Evolutionary conservation across 2,329 filamentous ascomycete genomes (phyloP), one percentile per base, ranked within the genome.

Genomic region (Verticillium nonalfalfae): DNA sequence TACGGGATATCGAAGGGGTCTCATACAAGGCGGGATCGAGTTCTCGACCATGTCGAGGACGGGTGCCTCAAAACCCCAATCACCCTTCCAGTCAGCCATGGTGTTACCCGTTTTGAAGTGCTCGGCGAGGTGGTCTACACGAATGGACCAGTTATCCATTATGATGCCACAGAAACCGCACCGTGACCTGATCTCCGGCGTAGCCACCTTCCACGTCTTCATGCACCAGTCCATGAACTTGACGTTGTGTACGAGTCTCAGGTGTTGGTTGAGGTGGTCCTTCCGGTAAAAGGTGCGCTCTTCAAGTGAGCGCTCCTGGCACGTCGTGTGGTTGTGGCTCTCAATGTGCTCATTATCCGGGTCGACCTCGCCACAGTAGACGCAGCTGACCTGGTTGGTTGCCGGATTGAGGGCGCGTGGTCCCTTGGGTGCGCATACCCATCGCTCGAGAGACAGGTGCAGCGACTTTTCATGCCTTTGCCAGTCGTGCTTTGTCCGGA

Each of bases 81-180:
- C 85, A 76, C 86, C 86, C 78, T 87, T 86, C 86, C 86, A 89
- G 72, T 88, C 84, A 64, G 82, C 83, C 85, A 89, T 89, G 68
- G 82, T 85, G 65, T 81, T 83, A 74, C 86, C 85, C 33, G 79
- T 82, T 73, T 87, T 88, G 77, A 88, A 89, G 72, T 88, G 86
- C 65, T 87, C 84, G n/a, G 86, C 85, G 45, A 88, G 74, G 68
- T 89, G 86, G 67, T 88, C 85, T 15, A 83, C 78, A 69, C 86
- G 78, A 60, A 81, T 77, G 10, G 79, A 80, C 86, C 86, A 89
- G 55, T 81, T 85, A 66, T 85, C 82, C 76, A 88, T 81, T 14
- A 85, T 76, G 61, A 83, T 79, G 58, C 83, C 83, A 67, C 86
- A 89, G 77, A 89, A 88, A 76, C 86, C 86, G 67, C 86, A 88